Percentiles rank a stretch among this genome's conserved stretches.
Conservation (phyloP, 164 flowering plant genomes). For the Cinnamomum micranthum region DNA sequence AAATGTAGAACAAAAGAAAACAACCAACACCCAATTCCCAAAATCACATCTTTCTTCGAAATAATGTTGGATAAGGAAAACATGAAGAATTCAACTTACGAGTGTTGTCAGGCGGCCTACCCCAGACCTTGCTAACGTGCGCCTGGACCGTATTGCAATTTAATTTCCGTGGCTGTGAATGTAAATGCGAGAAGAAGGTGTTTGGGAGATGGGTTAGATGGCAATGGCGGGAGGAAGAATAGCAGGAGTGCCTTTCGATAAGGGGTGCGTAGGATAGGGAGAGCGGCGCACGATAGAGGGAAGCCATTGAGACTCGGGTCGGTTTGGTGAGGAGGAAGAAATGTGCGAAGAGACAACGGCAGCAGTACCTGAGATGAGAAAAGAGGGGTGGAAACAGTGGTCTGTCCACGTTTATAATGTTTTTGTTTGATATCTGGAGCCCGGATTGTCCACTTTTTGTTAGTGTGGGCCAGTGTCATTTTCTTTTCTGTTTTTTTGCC, state of each 20-base stretch:
- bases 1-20: not conserved
- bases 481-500: too few relatives aligned
- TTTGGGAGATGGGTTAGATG: not conserved
- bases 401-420: too few relatives aligned
- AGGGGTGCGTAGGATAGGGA: conserved; percentile 13
- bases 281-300: conserved; percentile 9
- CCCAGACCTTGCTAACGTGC: conserved; percentile 5
- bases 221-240: conserved; percentile 1
- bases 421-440: too few relatives aligned
- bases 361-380: not conserved
- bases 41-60: too few relatives aligned
- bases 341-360: not conserved
- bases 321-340: not conserved
- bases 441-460: too few relatives aligned
- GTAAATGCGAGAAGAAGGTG: not conserved
- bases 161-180: not conserved
- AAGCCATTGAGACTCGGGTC: conserved; percentile 13
- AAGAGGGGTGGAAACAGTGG: too few relatives aligned
- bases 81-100: not conserved
- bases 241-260: conserved; percentile 9
- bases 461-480: too few relatives aligned
- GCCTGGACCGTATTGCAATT: not conserved
- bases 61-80: not conserved
- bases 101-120: conserved; percentile 3
- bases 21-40: too few relatives aligned